Conservation (phyloP, 78 protist genomes). For the Andalucia godoyi region DNA sequence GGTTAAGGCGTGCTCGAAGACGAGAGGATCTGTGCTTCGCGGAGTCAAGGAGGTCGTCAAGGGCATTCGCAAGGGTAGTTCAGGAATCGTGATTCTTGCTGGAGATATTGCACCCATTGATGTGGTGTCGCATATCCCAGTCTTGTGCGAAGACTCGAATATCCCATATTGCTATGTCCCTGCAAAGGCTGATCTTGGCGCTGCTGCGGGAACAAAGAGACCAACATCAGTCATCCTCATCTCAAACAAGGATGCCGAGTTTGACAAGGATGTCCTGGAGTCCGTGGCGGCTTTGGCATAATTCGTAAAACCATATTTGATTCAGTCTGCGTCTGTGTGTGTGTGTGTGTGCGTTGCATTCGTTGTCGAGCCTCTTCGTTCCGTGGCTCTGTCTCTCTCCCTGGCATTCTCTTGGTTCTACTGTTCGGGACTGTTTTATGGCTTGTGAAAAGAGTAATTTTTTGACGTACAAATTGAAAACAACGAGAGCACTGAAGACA, state of each 20-base stretch:
- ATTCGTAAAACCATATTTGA: no score
- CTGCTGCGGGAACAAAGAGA: slow-evolving; percentile 81
- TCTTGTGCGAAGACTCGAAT: slow-evolving; percentile 68
- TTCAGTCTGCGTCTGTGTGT: no score
- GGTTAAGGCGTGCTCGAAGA: slow-evolving; percentile 2
- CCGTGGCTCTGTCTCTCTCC: no score
- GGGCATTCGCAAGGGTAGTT: slow-evolving; percentile 4
- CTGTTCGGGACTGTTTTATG: no score
- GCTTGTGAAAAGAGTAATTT: no score
- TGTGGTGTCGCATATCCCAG: slow-evolving; percentile 87
- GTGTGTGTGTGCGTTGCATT: no score
- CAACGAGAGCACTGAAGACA: no score
- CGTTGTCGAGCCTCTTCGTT: no score
- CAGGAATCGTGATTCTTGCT: slow-evolving; percentile 73
- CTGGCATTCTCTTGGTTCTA: no score
- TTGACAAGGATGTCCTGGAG: no score
- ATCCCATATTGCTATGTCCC: slow-evolving; percentile 80
- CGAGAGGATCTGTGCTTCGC: not conserved
- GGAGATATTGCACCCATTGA: slow-evolving; percentile 94
- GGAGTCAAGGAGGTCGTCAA: slow-evolving; percentile 11
- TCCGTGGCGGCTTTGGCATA: no score
- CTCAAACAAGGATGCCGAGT: slow-evolving; percentile 9
- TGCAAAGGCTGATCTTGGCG: slow-evolving; percentile 78
- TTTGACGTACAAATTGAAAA: no score
- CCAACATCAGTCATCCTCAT: slow-evolving; percentile 71